These are phyloP conservation scores for Pichia scutulata DNA, from an alignment of 805 yeast species.

Conservation along the genomic window DNA sequence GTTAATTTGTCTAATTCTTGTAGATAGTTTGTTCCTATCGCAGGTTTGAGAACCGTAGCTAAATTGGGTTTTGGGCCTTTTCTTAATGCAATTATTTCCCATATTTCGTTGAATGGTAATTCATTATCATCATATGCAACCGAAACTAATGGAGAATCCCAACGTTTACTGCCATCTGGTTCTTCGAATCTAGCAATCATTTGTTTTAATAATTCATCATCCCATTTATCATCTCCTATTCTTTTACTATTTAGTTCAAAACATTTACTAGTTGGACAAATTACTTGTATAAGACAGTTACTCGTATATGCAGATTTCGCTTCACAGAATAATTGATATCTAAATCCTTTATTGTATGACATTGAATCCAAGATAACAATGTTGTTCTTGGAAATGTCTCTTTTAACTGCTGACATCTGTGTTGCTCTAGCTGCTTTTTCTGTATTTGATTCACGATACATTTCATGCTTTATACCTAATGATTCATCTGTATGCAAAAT, in stretches of 20 bases:
- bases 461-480: slow-evolving; percentile 60
- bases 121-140: slow-evolving; percentile 48
- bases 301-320: slow-evolving; percentile 79
- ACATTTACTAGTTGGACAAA: slow-evolving; percentile 51
- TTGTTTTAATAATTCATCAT: slow-evolving; percentile 52
- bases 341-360: slow-evolving; percentile 87
- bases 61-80: slow-evolving; percentile 71
- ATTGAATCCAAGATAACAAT: slow-evolving; percentile 82
- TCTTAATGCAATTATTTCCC: slow-evolving; percentile 52
- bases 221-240: slow-evolving; percentile 45
- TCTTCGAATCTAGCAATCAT: slow-evolving; percentile 86
- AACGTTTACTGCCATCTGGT: slow-evolving; percentile 74
- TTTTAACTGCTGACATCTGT: slow-evolving; percentile 82
- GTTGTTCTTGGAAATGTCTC: slow-evolving; percentile 60
- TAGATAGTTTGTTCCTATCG: slow-evolving; percentile 65
- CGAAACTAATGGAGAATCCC: slow-evolving; percentile 91
- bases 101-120: slow-evolving; percentile 59
- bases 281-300: slow-evolving; percentile 73
- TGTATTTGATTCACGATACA: slow-evolving; percentile 60
- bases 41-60: slow-evolving; percentile 78
- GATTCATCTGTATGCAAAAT: slow-evolving; percentile 71
- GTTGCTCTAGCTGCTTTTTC: slow-evolving; percentile 80
- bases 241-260: slow-evolving; percentile 48
- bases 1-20: slow-evolving; percentile 74
- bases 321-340: slow-evolving; percentile 92